These are phyloP conservation scores for Diaporthe caulivora DNA, from an alignment of 2,329 filamentous ascomycete genomes.

Conservation along the genomic window DNA sequence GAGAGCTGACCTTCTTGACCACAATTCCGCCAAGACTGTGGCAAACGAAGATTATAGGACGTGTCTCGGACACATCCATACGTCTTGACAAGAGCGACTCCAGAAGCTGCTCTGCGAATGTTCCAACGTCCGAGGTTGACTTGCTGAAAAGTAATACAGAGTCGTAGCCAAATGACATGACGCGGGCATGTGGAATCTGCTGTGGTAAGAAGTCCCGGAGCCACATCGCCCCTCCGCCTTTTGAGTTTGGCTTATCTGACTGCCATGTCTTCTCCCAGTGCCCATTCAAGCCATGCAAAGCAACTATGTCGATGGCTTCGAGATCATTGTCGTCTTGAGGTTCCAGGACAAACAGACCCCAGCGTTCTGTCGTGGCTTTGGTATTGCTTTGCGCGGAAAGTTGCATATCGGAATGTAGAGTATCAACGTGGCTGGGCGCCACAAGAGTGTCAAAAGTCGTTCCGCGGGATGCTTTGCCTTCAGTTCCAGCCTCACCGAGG, in stretches of 20 bases:
- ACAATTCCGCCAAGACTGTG: slow-evolving; percentile 47
- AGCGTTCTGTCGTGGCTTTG: background rate
- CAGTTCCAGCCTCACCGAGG: background rate
- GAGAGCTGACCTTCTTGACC: slow-evolving; percentile 44
- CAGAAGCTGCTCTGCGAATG: slow-evolving; percentile 29
- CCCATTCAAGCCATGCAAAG: slow-evolving; percentile 30
- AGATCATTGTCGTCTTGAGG: slow-evolving; percentile 23
- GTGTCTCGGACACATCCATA: slow-evolving; percentile 24
- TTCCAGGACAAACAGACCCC: slow-evolving; percentile 18
- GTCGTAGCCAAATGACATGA: slow-evolving; percentile 32
- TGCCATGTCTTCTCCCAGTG: slow-evolving; percentile 34
- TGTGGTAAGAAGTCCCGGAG: slow-evolving; percentile 31
- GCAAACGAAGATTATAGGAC: slow-evolving; percentile 46
- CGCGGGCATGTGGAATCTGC: slow-evolving; percentile 41
- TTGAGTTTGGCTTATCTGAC: background rate
- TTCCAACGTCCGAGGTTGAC: slow-evolving; percentile 21
- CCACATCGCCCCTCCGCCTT: slow-evolving; percentile 24
- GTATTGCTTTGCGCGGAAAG: background rate
- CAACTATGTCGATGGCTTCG: slow-evolving; percentile 29
- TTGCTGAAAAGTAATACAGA: slow-evolving; percentile 41
- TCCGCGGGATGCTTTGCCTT: background rate
- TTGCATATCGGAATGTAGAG: slow-evolving; percentile 2
- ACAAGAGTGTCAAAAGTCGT: slow-evolving; percentile 20
- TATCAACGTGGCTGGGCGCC: background rate
- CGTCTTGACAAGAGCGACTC: slow-evolving; percentile 33